Evolutionary conservation across 371 early-diverging fungal species (phyloP).

Genomic region (Lichtheimia ramosa): DNA sequence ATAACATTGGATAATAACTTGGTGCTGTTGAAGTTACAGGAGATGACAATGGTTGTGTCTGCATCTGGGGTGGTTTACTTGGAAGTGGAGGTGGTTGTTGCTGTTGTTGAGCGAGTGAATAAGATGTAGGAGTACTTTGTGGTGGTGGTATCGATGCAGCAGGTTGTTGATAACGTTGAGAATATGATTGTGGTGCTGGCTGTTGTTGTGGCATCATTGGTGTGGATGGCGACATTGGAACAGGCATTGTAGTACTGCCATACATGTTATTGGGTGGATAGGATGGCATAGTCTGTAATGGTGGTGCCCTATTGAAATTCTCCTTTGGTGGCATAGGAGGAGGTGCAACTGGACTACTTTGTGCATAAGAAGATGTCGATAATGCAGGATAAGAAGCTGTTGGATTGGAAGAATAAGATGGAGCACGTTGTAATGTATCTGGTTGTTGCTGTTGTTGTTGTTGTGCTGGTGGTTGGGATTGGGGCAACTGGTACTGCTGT

Average conservation of each 20-base stretch:
- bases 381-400: neutral
- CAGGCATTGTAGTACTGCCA: neutral
- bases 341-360: neutral
- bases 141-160: neutral
- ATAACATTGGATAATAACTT: conserved; percentile 5
- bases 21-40: neutral
- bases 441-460: neutral
- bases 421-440: neutral
- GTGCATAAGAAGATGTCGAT: conserved; percentile 1
- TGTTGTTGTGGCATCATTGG: neutral
- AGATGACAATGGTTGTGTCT: neutral
- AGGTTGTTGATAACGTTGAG: neutral
- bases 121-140: neutral
- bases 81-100: conserved; percentile 7
- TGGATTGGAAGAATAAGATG: conserved; percentile 5
- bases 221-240: neutral
- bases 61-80: conserved; percentile 7
- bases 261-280: neutral
- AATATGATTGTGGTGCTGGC: neutral
- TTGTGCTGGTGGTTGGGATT: conserved; percentile 1
- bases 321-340: neutral
- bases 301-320: neutral
- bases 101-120: neutral
- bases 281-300: neutral
- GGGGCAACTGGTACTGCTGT: neutral